phyloP scores from a whole-genome alignment of 129 eudicot genomes.

The Cynara cardunculus region DNA sequence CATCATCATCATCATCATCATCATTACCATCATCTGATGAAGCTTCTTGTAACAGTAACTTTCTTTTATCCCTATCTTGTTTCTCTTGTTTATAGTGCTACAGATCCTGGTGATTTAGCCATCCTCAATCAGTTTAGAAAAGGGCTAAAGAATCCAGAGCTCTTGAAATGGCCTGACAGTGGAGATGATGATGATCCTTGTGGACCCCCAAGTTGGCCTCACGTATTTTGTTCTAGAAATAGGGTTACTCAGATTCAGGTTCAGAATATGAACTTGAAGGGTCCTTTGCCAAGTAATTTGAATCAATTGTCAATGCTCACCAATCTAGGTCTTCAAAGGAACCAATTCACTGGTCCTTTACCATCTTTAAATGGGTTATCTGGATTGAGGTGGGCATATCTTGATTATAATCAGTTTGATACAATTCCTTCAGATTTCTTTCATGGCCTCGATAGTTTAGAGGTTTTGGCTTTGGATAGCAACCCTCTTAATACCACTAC shows the following conservation, averaged over 20 bases:
- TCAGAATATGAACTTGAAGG: slow-evolving; percentile 60
- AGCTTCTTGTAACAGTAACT: background rate
- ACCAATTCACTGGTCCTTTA: slow-evolving; percentile 62
- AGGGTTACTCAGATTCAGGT: slow-evolving; percentile 95
- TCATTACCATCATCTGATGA: background rate
- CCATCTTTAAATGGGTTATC: slow-evolving; percentile 80
- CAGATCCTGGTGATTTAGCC: slow-evolving; percentile 81
- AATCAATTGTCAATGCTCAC: slow-evolving; percentile 61
- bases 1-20: background rate
- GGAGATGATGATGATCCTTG: slow-evolving; percentile 84
- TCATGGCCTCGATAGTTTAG: slow-evolving; percentile 63
- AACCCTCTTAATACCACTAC: slow-evolving; percentile 64
- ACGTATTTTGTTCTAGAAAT: slow-evolving; percentile 46
- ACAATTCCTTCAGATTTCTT: slow-evolving; percentile 81
- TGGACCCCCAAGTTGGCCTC: slow-evolving; percentile 86
- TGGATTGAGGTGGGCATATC: slow-evolving; percentile 54
- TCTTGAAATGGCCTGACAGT: slow-evolving; percentile 75
- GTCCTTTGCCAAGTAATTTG: slow-evolving; percentile 63
- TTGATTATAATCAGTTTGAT: slow-evolving; percentile 74
- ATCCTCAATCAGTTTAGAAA: slow-evolving; percentile 60
- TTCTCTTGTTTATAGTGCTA: slow-evolving; percentile 37
- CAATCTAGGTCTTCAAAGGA: slow-evolving; percentile 81
- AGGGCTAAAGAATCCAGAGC: slow-evolving; percentile 78
- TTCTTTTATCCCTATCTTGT: slow-evolving; percentile 18
- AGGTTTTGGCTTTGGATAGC: slow-evolving; percentile 68